Evolutionary conservation across 106 monocot genomes (phyloP).

Genomic region (Gastrodia elata): DNA sequence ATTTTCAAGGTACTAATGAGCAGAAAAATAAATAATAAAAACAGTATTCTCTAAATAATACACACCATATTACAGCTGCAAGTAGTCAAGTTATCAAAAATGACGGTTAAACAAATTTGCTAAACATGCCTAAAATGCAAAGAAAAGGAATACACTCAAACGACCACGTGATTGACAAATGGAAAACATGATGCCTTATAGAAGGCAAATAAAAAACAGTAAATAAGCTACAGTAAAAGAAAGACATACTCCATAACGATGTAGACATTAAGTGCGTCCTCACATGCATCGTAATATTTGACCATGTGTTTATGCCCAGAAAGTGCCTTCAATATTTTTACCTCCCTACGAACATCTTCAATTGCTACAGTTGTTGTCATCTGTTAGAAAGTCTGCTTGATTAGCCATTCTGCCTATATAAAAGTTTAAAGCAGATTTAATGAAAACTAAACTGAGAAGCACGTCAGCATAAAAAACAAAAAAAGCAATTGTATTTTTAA

Average conservation of each 20-base stretch:
- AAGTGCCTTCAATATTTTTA: constrained; percentile 85
- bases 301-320: constrained; percentile 71
- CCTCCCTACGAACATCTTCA: constrained; percentile 97
- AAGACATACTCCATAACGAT: constrained; percentile 91
- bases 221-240: neutral
- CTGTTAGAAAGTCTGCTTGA: constrained; percentile 4
- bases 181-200: neutral
- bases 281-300: constrained; percentile 97
- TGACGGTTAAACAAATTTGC: neutral
- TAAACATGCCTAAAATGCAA: neutral
- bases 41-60: neutral
- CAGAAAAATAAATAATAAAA: neutral
- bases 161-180: neutral
- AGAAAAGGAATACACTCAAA: neutral
- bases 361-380: constrained; percentile 89
- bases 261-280: constrained; percentile 92
- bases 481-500: neutral
- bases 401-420: constrained; percentile 3
- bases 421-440: neutral
- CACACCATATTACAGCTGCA: neutral
- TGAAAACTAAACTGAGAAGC: neutral
- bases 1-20: neutral
- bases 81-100: neutral
- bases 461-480: neutral
- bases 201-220: neutral